These are phyloP conservation scores for Xylaria sp. DNA, from an alignment of 2,329 filamentous ascomycete genomes.

Conservation along the genomic window DNA sequence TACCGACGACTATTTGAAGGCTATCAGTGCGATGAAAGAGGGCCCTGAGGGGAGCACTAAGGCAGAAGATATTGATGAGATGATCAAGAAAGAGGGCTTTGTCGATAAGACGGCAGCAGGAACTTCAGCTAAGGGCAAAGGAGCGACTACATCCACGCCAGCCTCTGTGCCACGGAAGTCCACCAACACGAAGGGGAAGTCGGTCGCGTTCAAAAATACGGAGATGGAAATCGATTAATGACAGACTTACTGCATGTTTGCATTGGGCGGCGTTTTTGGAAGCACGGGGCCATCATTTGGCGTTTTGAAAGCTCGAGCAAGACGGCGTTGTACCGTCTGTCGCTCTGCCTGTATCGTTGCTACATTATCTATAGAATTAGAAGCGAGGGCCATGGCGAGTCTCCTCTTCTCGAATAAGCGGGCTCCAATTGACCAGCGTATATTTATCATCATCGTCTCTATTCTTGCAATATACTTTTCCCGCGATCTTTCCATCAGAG, in stretches of 20 bases:
- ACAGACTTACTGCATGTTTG: constrained; percentile 32
- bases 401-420: too few species aligned
- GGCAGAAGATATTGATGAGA: constrained; percentile 33
- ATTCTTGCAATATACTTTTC: background rate
- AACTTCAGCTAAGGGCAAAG: constrained; percentile 45
- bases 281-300: constrained; percentile 22
- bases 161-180: constrained; percentile 35
- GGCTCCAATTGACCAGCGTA: background rate
- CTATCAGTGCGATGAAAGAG: constrained; percentile 48
- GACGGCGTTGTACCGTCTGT: background rate
- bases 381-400: background rate
- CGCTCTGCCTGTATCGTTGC: background rate
- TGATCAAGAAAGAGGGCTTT: constrained; percentile 43
- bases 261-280: constrained; percentile 44
- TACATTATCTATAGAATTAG: background rate
- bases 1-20: constrained; percentile 48
- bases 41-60: constrained; percentile 44
- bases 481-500: background rate
- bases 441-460: background rate
- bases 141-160: constrained; percentile 16
- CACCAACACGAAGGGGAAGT: constrained; percentile 45
- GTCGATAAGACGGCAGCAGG: constrained; percentile 34
- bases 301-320: constrained; percentile 23
- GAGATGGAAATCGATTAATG: constrained; percentile 36
- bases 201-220: constrained; percentile 45